Evolutionary conservation across 345 rosid genomes (phyloP), one percentile per base, ranked within the genome.

Genomic region (Populus simonii): DNA sequence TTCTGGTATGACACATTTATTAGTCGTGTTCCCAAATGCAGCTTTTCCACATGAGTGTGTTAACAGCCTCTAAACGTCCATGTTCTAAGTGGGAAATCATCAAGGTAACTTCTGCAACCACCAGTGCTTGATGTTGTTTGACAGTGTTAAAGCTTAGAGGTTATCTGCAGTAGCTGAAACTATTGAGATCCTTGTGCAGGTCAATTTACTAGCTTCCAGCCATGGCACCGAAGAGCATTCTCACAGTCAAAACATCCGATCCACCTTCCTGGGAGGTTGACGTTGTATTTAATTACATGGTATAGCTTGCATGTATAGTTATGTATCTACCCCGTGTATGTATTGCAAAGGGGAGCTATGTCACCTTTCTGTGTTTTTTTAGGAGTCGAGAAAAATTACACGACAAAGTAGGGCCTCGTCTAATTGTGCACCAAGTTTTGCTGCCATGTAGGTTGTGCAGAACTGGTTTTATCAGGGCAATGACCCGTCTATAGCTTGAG

Each of bases 21-120:
- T 41, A 41, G 45, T 1, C 12, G 41, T 55, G 22, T 71, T 38
- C 35, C 53, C 73, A 17, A 65, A 4, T 25, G 16, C 87, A 94
- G 98, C 93, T 90, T 75, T 95, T 95, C 86, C 90, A 93, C 86
- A 89, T 93, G 98, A 92, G 97, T 75, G 88, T 93, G 71, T 85
- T 93, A 85, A 94, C 97, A 62, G 95, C 98, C 33, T 89, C 89
- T 51, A 88, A 89, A 38, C 89, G 94, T 66, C 93, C 97, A 1
- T 89, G 89, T 81, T 90, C 97, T 0, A 88, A 83, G 74, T 93
- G 92, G 53, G 94, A 94, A 85, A 94, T 94, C 77, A 92, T 94
- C 59, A 94, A 94, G 95, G 98, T 94, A 88, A 49, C 9, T 18
- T 16, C 51, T 16, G 22, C 9, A 12, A 31, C 47, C 66, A 6